phyloP scores from a whole-genome alignment of 2,329 filamentous ascomycete species.

The Fusarium subglutinans region DNA sequence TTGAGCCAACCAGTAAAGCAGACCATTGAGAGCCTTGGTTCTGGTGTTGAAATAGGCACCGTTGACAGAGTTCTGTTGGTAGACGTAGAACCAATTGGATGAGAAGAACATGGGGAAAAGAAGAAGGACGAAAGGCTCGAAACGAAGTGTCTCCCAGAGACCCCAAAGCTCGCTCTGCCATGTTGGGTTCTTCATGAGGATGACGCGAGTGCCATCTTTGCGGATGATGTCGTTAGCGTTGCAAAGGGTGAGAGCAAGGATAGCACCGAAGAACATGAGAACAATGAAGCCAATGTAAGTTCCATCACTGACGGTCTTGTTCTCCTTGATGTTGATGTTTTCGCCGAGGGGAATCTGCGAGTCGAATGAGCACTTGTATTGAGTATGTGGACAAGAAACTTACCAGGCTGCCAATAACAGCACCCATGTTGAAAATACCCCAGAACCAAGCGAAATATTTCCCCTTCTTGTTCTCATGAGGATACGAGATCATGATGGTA shows the following conservation, averaged over 20 bases:
- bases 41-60: constrained; percentile 76
- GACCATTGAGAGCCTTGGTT: constrained; percentile 76
- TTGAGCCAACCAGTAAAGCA: constrained; percentile 77
- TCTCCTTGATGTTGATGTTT: constrained; percentile 36
- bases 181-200: constrained; percentile 90
- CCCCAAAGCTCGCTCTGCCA: constrained; percentile 83
- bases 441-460: constrained; percentile 91
- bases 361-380: constrained; percentile 40
- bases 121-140: constrained; percentile 74
- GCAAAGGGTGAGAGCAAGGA: constrained; percentile 74
- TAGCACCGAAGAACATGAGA: constrained; percentile 78
- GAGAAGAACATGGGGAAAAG: constrained; percentile 86
- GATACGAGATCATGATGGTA: constrained; percentile 91
- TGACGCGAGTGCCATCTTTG: constrained; percentile 79
- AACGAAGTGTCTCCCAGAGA: constrained; percentile 75
- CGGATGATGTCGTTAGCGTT: constrained; percentile 79
- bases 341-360: constrained; percentile 61
- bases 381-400: constrained; percentile 7
- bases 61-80: constrained; percentile 80
- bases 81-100: constrained; percentile 86
- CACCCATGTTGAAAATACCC: constrained; percentile 94
- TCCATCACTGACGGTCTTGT: constrained; percentile 70
- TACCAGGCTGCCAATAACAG: constrained; percentile 80
- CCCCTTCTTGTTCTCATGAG: constrained; percentile 81
- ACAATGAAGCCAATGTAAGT: constrained; percentile 91